Base-by-base conservation (phyloP, 176 grass and related monocot species). In the Elymus sibiricus region DNA sequence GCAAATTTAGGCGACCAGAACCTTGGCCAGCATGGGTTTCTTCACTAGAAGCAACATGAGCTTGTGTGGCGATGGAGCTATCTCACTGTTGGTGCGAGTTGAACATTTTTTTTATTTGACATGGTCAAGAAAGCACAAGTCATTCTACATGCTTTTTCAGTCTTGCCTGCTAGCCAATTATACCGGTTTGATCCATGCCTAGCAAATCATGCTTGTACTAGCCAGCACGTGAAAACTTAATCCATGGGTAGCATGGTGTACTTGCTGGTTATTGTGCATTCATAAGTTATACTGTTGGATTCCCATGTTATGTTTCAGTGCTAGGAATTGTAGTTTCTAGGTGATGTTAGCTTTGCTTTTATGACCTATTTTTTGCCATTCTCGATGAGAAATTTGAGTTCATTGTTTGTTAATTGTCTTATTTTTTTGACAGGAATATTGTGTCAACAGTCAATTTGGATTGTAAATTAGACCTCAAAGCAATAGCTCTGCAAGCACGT, bases 381-480 rank as follows among this genome's bases (percentile, higher is more conserved):
- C 5, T 8, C 21, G 12, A 11, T 49, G 11, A 59, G 34, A 82
- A 66, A n/a, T n/a, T 7, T 43, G 11, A 42, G 1, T 21, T 47
- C 5, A 3, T 14, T 39, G 37, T 47, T 79, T 42, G 56, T 21
- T 3, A 47, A 19, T 44, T 12, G 9, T 55, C 25, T 1, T 69
- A 39, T 26, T 77, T 86, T 86, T 26, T 66, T 90, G 58, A 25
- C 85, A 98, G 97, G 88, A 98, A 98, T 74, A 98, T 98, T 0
- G 97, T 98, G 31, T 98, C 97, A 8, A 98, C 97, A 4, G 97
- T 98, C 60, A 98, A 98, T 91, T 88, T 98, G 86, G 97, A 98
- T 55, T 98, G 97, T 43, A 98, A 98, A 28, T 84, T 98, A 79
- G 97, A 96, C 22, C 93, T 98, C 65, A 98, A 98, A 89, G 79